Base-by-base conservation (phyloP, 2,329 filamentous ascomycete genomes). In the Trichoderma sp. region DNA sequence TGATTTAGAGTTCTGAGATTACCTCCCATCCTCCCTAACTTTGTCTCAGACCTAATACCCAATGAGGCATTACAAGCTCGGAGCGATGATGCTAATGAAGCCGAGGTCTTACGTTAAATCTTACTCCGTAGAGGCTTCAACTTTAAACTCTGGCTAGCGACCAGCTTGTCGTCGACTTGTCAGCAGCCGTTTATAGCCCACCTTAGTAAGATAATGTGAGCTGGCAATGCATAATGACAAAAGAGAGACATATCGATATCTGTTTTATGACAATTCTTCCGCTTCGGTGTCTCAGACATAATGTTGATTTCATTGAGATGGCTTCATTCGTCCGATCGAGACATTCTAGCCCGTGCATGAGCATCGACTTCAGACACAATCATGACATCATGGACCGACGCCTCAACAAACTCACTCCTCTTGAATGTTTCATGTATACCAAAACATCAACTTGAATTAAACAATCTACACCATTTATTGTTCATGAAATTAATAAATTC, bases 301-400 rank as follows among this genome's bases (percentile, higher is more conserved):
- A 53, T 34, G 1, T 32, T 32, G 47, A 0, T 13, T 59, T n/a
- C n/a, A 3, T 47, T 30, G 26, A 43, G 23, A 26, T 36, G n/a
- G n/a, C n/a, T 13, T 58, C 15, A 30, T 36, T 15, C 26, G 6
- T 34, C 57, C 67, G 59, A 70, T 70, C 59, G 43, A 39, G 59
- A 70, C 59, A 64, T 58, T 64, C 34, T 13, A 58, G 32, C 32
- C 59, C 13, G 17, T 34, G 12, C 59, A 23, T 12, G 15, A 64
- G 59, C 68, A 64, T 64, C 68, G 68, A 12, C 30, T 6, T 64
- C 59, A 55, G n/a, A 53, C 61, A 20, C 30, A 55, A 57, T 12
- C 47, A 64, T 70, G 69, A 71, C 69, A 71, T 71, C 69, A 71
- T 71, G 39, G 61, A 65, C 20, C 32, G 11, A 61, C 62, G 39